phyloP scores from a whole-genome alignment of 2,329 filamentous ascomycete genomes.

The Boeremia exigua region DNA sequence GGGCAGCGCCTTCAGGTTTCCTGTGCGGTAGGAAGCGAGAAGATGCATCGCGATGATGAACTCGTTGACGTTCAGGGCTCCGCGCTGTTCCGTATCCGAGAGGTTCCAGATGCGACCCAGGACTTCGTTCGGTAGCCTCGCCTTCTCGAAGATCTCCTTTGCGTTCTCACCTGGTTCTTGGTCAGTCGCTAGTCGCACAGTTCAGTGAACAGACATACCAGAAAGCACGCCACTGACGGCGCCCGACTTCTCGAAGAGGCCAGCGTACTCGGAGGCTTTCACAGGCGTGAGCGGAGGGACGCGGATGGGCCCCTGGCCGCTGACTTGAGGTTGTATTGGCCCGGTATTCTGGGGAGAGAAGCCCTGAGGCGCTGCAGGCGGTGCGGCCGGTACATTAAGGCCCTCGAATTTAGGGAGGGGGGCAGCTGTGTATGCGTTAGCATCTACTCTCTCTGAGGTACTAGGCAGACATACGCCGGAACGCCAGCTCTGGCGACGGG shows the following conservation, averaged over 20 bases:
- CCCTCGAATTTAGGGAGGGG: slow-evolving; percentile 94
- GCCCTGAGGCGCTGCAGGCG: slow-evolving; percentile 59
- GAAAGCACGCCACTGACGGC: slow-evolving; percentile 78
- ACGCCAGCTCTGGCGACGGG: slow-evolving; percentile 79
- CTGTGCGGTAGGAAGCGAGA: slow-evolving; percentile 87
- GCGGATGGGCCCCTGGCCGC: slow-evolving; percentile 69
- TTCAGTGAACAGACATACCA: slow-evolving; percentile 49
- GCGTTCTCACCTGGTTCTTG: slow-evolving; percentile 72
- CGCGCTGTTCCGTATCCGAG: slow-evolving; percentile 90
- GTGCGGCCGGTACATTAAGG: slow-evolving; percentile 59
- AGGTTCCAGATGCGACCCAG: slow-evolving; percentile 96
- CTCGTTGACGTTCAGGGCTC: slow-evolving; percentile 83
- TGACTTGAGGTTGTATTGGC: slow-evolving; percentile 47
- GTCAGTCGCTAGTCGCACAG: slow-evolving; percentile 7
- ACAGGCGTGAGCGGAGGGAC: slow-evolving; percentile 88
- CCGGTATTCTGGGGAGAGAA: slow-evolving; percentile 49
- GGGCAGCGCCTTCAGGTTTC: slow-evolving; percentile 79
- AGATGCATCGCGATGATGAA: slow-evolving; percentile 99
- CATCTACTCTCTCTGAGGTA: slow-evolving; percentile 1
- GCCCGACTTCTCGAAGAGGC: slow-evolving; percentile 89
- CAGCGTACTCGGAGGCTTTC: slow-evolving; percentile 86
- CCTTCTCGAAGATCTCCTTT: slow-evolving; percentile 94
- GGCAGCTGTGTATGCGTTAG: slow-evolving; percentile 59
- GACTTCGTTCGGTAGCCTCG: slow-evolving; percentile 84
- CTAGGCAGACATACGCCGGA: slow-evolving; percentile 65